Base-by-base conservation (phyloP, 2,329 filamentous ascomycete species). In the Colletotrichum liriopes region DNA sequence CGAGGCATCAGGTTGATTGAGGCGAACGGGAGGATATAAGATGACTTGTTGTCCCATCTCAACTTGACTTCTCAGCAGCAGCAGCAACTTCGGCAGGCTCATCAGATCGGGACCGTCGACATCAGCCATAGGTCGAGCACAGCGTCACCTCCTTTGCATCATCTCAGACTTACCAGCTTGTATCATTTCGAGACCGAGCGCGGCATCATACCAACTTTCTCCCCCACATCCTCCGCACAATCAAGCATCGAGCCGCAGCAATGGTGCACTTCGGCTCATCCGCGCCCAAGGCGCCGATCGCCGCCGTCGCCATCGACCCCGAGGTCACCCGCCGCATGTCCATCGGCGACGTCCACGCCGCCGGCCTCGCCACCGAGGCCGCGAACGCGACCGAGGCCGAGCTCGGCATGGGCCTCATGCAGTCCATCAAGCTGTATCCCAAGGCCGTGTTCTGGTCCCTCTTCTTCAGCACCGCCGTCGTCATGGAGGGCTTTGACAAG, bases 361-460 rank as follows among this genome's bases (percentile, higher is more conserved):
- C 58, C 26, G 59, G 51, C 29, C 41, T 68, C 45, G 68, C 62
- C 60, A 32, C 66, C 39, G 80, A 80, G 51, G 80, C 82, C 47
- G 80, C 81, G 32, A 79, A 80, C 14, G 84, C 84, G 4, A 83
- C 81, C n/a, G 78, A 80, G n/a, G 77, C 78, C 60, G 83, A 84
- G 75, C 81, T 82, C 54, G 75, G 67, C 45, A 81, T 84, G 77
- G 80, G 77, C 18, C 78, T 84, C 45, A 73, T 76, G 26, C 76
- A 83, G 64, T 79, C 85, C 2, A 75, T 86, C 67, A 83, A 79
- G 71, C 79, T 86, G 11, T 86, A 84, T 61, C 82, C 83, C 29
- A 83, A 84, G 73, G 84, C 84, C 54, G 80, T 85, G 41, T 79
- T 75, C 65, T 85, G 84, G 80, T 85, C 83, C 1, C 77, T 84